phyloP scores from a whole-genome alignment of 2,329 filamentous ascomycete species.

The Didymella glomerata region DNA sequence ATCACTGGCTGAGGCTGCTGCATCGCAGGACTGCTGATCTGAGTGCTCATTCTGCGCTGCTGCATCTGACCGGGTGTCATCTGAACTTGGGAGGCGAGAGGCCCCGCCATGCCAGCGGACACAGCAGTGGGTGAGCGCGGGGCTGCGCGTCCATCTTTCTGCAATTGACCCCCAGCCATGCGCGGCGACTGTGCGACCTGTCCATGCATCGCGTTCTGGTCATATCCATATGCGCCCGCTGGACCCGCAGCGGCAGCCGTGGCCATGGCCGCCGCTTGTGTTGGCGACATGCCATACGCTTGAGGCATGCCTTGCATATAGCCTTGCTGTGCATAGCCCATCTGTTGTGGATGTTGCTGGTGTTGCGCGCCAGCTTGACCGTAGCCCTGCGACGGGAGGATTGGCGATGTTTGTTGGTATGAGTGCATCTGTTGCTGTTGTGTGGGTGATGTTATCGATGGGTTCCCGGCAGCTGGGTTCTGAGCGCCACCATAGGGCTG shows the following conservation, averaged over 20 bases:
- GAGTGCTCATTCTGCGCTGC: slow-evolving; percentile 53
- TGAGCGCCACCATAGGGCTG: slow-evolving; percentile 51
- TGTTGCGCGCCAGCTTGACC: slow-evolving; percentile 72
- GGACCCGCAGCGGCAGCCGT: slow-evolving; percentile 91
- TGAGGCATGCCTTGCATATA: slow-evolving; percentile 77
- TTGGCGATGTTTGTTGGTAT: slow-evolving; percentile 76
- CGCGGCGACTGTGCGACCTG: slow-evolving; percentile 74
- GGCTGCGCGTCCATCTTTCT: slow-evolving; percentile 72
- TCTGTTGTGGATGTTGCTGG: slow-evolving; percentile 70
- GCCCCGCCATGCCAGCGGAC: slow-evolving; percentile 63
- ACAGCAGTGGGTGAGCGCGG: slow-evolving; percentile 81
- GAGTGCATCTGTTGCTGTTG: slow-evolving; percentile 61
- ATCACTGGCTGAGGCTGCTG: slow-evolving; percentile 78
- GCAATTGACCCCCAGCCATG: slow-evolving; percentile 72
- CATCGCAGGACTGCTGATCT: slow-evolving; percentile 59
- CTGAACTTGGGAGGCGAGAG: slow-evolving; percentile 50
- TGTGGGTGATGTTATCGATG: slow-evolving; percentile 74
- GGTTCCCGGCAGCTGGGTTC: slow-evolving; percentile 47
- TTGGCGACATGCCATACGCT: slow-evolving; percentile 78
- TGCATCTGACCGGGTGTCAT: slow-evolving; percentile 49
- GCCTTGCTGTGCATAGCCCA: slow-evolving; percentile 83
- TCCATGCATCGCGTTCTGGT: slow-evolving; percentile 70
- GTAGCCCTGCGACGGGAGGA: slow-evolving; percentile 75
- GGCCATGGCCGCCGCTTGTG: slow-evolving; percentile 91
- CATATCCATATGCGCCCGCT: slow-evolving; percentile 65